These are phyloP conservation scores for Juglanconis oblonga DNA, from an alignment of 2,329 filamentous ascomycete species.

Conservation along the genomic window DNA sequence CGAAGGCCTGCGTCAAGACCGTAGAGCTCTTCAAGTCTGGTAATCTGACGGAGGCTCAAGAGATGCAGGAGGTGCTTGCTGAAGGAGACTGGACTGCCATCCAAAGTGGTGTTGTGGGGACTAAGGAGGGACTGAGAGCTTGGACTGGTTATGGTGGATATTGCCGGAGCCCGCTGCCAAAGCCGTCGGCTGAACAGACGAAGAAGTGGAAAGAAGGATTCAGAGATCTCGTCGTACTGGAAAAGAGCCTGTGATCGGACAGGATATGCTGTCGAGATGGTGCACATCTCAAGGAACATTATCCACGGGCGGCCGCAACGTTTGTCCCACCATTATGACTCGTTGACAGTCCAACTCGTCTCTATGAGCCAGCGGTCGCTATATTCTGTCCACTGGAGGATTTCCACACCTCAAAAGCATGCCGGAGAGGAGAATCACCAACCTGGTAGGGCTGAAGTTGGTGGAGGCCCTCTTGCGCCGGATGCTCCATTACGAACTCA, in stretches of 20 bases:
- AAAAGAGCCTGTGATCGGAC: conserved; percentile 50
- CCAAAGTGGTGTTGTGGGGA: conserved; percentile 67
- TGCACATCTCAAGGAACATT: background rate
- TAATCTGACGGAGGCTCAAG: conserved; percentile 56
- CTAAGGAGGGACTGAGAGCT: conserved; percentile 65
- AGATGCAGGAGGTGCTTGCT: conserved; percentile 63
- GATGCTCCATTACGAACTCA: too few relatives aligned
- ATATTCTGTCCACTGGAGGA: too few relatives aligned
- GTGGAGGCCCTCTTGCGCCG: too few relatives aligned
- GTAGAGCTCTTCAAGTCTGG: conserved; percentile 59
- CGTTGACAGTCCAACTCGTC: too few relatives aligned
- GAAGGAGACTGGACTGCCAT: conserved; percentile 72
- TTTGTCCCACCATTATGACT: too few relatives aligned
- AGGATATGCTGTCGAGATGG: conserved; percentile 13
- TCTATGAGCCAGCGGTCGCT: too few relatives aligned
- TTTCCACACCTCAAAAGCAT: too few relatives aligned
- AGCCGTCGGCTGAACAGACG: conserved; percentile 46
- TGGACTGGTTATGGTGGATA: conserved; percentile 65
- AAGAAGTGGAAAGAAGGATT: conserved; percentile 55
- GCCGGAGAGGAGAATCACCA: too few relatives aligned
- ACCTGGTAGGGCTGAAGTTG: too few relatives aligned
- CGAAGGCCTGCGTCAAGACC: conserved; percentile 61
- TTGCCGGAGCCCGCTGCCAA: conserved; percentile 47
- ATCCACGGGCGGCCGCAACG: background rate
- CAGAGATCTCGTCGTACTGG: conserved; percentile 48